These are phyloP conservation scores for Lyophyllum semitale DNA, from an alignment of 768 basidiomycete genomes.

Conservation along the genomic window DNA sequence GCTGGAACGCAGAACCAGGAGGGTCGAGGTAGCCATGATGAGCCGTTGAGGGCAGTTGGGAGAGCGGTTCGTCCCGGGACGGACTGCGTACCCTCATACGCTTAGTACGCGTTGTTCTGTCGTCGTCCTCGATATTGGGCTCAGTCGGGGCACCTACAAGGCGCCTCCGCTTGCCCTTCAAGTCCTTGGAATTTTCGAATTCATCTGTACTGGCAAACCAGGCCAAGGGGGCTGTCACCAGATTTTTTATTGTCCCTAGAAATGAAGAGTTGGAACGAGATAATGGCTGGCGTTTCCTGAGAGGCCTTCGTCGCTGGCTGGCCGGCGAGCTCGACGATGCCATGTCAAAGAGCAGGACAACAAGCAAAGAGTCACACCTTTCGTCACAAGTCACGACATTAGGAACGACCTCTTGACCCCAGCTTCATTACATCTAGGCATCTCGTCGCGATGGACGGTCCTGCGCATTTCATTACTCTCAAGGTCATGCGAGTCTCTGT, in stretches of 20 bases:
- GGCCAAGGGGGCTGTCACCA: slow-evolving; percentile 66
- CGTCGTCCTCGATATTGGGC: slow-evolving; percentile 31
- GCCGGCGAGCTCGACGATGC: slow-evolving; percentile 34
- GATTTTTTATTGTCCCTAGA: slow-evolving; percentile 61
- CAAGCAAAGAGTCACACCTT: slow-evolving; percentile 23
- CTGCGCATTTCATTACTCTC: slow-evolving; percentile 69
- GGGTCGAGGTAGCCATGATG: slow-evolving; percentile 54
- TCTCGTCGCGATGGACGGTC: slow-evolving; percentile 46
- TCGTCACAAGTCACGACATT: slow-evolving; percentile 14
- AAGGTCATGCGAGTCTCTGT: slow-evolving; percentile 91
- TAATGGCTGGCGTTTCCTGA: slow-evolving; percentile 35
- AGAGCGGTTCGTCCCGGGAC: slow-evolving; percentile 33
- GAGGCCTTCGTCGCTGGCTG: slow-evolving; percentile 27
- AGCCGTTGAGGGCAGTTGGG: slow-evolving; percentile 17
- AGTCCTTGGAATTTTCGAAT: slow-evolving; percentile 46
- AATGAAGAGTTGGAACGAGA: slow-evolving; percentile 59
- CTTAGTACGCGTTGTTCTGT: slow-evolving; percentile 42
- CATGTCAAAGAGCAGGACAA: slow-evolving; percentile 34
- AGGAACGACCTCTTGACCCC: not conserved
- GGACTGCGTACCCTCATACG: slow-evolving; percentile 58
- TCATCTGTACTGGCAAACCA: slow-evolving; percentile 56
- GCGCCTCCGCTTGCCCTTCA: slow-evolving; percentile 59
- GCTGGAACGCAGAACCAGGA: slow-evolving; percentile 45
- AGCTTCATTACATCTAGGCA: not conserved
- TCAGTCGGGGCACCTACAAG: slow-evolving; percentile 32